Evolutionary conservation across 2,329 filamentous ascomycete species (phyloP).

Genomic region (Plenodomus tracheiphilus): DNA sequence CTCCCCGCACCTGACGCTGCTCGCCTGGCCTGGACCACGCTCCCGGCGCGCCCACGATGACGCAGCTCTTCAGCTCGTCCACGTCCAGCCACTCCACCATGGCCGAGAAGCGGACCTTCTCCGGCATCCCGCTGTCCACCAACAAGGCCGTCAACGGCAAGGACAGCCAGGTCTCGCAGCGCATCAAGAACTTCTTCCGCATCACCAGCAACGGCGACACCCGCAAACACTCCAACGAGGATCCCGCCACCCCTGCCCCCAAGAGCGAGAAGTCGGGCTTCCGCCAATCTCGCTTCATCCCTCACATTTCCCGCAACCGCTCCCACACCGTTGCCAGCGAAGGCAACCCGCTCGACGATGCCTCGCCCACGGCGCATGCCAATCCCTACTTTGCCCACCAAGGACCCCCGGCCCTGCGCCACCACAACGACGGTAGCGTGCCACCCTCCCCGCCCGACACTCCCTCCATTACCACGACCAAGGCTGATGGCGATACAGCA

Average conservation of each 20-base stretch:
- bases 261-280: conserved; percentile 71
- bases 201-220: conserved; percentile 60
- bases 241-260: conserved; percentile 42
- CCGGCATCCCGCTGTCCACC: conserved; percentile 49
- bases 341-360: conserved; percentile 86
- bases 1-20: neutral
- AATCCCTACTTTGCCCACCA: conserved; percentile 99
- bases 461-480: conserved; percentile 64
- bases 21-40: conserved; percentile 3
- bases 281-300: conserved; percentile 86
- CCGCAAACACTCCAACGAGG: conserved; percentile 45
- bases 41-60: conserved; percentile 35
- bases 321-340: conserved; percentile 92
- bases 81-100: conserved; percentile 42
- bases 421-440: conserved; percentile 92
- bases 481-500: conserved; percentile 69
- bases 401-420: conserved; percentile 86
- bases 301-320: conserved; percentile 81
- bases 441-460: conserved; percentile 92
- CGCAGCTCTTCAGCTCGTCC: conserved; percentile 49
- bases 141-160: conserved; percentile 55
- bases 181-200: conserved; percentile 71
- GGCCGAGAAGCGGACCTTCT: conserved; percentile 55
- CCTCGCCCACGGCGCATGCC: conserved; percentile 87
- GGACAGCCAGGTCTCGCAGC: conserved; percentile 62